Base-by-base conservation (phyloP, 1,284 basidiomycete species). In the Pterula multifida region DNA sequence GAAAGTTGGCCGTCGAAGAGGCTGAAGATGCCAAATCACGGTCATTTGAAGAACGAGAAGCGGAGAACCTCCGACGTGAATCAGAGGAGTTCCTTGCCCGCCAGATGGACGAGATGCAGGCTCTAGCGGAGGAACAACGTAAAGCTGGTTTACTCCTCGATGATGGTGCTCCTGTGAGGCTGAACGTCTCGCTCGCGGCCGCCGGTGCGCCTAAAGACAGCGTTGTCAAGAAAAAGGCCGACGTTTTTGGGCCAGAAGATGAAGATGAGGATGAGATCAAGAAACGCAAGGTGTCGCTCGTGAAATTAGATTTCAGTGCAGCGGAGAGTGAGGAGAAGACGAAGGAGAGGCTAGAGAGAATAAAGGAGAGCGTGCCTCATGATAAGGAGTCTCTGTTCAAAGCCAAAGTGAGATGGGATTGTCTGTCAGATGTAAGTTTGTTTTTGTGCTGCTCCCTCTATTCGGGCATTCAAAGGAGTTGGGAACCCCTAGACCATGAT, bases 101-200 rank as follows among this genome's bases (percentile, higher is more conserved):
- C 50, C 90, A 94, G 61, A 90, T 92, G 85, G 87, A 87, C 55
- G 90, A 94, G 63, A 82, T 93, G 78, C 86, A 89, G 53, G 82
- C 85, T 0, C 68, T 93, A 24, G 88, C 88, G 19, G 85, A 87
- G 46, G 84, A 90, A 60, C 89, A 94, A 60, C 81, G 88, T 52
- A 87, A 88, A 58, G 85, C 86, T 11, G 90, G 91, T 24, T 74
- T 93, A 64, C 68, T 94, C n/a, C 74, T 92, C 21, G 91, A 94
- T 56, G 90, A 94, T 55, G 87, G 88, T 22, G 87, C 87, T 6
- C 90, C 90, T 3, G 84, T 94, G 57, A 81, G 83, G 60, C 72
- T 94, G 45, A 86, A 82, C 54, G 83, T 93, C 17, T 11, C 9
- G 9, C 9, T 42, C 19, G 65, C 67, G 0, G 66, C 65, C 1